A percentile compares a stretch with the other conserved stretches of the same genome.
Evolutionary conservation across 805 yeast genomes (phyloP).

Genomic region (Metschnikowia sp.): DNA sequence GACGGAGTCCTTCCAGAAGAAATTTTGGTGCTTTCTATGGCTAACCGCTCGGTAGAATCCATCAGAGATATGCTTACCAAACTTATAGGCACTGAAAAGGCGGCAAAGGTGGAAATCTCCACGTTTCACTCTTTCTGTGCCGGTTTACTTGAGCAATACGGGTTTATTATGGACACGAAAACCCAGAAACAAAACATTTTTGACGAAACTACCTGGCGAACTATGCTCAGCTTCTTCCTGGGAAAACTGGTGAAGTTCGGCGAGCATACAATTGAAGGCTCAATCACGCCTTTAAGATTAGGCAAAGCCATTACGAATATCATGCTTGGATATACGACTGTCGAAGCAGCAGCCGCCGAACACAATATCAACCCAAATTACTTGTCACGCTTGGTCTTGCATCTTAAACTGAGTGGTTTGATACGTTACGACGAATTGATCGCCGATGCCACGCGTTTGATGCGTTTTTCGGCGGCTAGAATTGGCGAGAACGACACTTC

Average conservation of each 20-base stretch:
- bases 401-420: conserved; percentile 32
- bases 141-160: conserved; percentile 40
- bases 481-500: neutral
- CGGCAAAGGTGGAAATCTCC: conserved; percentile 77
- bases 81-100: conserved; percentile 39
- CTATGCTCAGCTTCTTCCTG: conserved; percentile 32
- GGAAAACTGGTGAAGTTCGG: conserved; percentile 30
- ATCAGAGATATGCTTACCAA: conserved; percentile 29
- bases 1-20: conserved; percentile 45
- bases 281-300: conserved; percentile 22
- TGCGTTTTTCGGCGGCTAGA: conserved; percentile 17
- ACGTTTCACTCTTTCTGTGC: conserved; percentile 71
- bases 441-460: conserved; percentile 26
- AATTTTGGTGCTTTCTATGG: conserved; percentile 61
- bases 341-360: conserved; percentile 23
- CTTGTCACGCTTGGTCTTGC: conserved; percentile 24
- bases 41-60: conserved; percentile 64
- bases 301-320: conserved; percentile 24
- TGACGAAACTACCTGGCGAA: conserved; percentile 55
- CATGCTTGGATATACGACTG: conserved; percentile 20
- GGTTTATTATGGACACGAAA: conserved; percentile 12
- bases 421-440: conserved; percentile 36
- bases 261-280: conserved; percentile 23
- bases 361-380: conserved; percentile 26
- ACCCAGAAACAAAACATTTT: conserved; percentile 30